phyloP scores from a whole-genome alignment of 805 yeast genomes.

The Candida adriatica region DNA sequence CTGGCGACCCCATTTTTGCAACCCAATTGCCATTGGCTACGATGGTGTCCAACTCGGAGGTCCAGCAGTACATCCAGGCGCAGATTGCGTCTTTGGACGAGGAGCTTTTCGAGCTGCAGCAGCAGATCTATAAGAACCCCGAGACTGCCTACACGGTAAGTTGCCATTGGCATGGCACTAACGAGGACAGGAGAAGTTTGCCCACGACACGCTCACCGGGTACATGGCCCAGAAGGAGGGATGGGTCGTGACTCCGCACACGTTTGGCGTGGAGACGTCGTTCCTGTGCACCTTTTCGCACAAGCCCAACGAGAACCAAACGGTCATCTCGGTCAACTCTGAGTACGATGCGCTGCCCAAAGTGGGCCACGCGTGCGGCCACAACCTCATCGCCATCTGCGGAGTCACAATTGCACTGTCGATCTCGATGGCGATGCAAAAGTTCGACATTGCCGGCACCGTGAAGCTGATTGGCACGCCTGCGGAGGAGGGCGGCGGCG shows the following conservation, averaged over 20 bases:
- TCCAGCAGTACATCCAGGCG: conserved; percentile 1
- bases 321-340: conserved; percentile 7
- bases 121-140: conserved; percentile 6
- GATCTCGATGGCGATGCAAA: conserved; percentile 5
- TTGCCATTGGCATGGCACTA: no score
- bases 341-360: conserved; percentile 9
- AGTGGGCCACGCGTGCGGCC: conserved; percentile 10
- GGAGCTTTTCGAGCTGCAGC: conserved; percentile 4
- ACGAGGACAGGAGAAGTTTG: conserved; percentile 6
- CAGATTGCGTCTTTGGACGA: conserved; percentile 3
- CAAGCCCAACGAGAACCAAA: not conserved
- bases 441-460: conserved; percentile 7
- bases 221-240: conserved; percentile 4
- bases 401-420: conserved; percentile 7
- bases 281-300: conserved; percentile 3
- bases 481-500: conserved; percentile 11
- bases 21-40: no score
- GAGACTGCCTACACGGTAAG: conserved; percentile 4
- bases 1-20: no score
- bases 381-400: conserved; percentile 8
- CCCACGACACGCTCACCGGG: conserved; percentile 4
- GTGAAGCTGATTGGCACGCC: conserved; percentile 8
- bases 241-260: conserved; percentile 5
- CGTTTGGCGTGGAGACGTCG: conserved; percentile 5
- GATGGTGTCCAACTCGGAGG: conserved; percentile 1